Evolutionary conservation across 345 rosid genomes (phyloP).

Genomic region (Salix koriyanagi): DNA sequence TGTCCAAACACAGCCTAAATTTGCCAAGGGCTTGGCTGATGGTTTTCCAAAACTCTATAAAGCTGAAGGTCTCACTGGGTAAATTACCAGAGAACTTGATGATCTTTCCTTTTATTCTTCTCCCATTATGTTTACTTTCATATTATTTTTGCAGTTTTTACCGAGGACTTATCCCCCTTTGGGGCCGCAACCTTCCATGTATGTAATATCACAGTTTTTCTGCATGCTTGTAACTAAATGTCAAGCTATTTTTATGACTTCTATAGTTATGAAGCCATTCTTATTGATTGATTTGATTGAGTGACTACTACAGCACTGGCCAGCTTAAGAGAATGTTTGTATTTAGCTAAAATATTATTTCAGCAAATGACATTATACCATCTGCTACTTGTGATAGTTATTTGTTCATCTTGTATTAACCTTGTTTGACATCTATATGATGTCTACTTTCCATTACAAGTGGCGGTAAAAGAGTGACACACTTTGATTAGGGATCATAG

Average conservation of each 20-base stretch:
- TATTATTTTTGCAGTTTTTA: constrained; percentile 31
- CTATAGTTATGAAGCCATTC: too few species aligned
- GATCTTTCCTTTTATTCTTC: constrained; percentile 2
- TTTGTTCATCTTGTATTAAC: not conserved
- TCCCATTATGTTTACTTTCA: constrained; percentile 5
- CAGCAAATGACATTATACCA: too few species aligned
- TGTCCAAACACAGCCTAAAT: constrained; percentile 56
- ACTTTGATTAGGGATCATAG: not conserved
- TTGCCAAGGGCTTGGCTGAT: constrained; percentile 56
- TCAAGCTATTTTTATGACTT: not conserved
- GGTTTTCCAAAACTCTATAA: constrained; percentile 54
- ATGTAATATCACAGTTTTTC: constrained; percentile 18
- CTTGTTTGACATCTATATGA: not conserved
- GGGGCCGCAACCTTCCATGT: constrained; percentile 49
- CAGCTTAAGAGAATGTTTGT: too few species aligned
- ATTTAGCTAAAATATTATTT: too few species aligned
- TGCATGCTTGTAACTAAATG: not conserved
- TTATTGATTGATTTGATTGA: too few species aligned
- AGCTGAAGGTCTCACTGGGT: constrained; percentile 60
- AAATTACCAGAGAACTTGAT: constrained; percentile 8
- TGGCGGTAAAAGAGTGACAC: not conserved
- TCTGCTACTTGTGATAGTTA: not conserved
- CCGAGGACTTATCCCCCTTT: constrained; percentile 37
- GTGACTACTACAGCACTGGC: too few species aligned
- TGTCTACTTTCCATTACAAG: not conserved